Conservation (phyloP, 2,329 filamentous ascomycete species). For the Sporothrix curviconia region DNA sequence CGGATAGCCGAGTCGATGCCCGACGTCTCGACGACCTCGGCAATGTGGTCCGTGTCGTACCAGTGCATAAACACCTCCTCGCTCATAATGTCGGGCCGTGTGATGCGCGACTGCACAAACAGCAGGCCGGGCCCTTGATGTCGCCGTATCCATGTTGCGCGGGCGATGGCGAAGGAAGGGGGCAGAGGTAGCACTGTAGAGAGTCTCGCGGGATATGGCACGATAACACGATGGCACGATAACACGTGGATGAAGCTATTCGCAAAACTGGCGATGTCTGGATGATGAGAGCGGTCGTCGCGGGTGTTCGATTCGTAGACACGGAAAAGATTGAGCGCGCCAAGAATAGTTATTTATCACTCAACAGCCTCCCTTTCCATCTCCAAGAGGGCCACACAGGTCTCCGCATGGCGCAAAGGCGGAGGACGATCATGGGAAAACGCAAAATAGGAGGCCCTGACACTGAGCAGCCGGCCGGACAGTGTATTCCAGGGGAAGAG, state of each 20-base stretch:
- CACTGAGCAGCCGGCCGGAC: no score
- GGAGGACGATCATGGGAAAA: not conserved
- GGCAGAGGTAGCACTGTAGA: no score
- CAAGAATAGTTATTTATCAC: not conserved
- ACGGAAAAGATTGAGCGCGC: not conserved
- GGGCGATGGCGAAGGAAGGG: no score
- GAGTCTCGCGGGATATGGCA: no score
- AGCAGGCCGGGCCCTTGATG: conserved; percentile 23
- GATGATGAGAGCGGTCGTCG: not conserved
- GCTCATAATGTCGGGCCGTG: conserved; percentile 24
- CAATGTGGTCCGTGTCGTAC: conserved; percentile 35
- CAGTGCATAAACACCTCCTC: conserved; percentile 29
- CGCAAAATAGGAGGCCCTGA: not conserved
- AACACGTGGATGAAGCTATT: not conserved
- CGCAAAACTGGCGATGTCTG: not conserved
- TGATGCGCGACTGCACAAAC: conserved; percentile 27
- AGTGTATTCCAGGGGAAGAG: no score
- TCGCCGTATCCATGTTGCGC: conserved; percentile 8
- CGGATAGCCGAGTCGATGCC: conserved; percentile 30
- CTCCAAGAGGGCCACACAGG: not conserved
- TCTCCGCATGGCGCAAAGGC: no score
- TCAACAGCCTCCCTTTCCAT: no score
- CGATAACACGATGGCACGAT: no score
- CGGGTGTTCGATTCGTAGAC: not conserved
- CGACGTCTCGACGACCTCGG: conserved; percentile 29